A percentile compares a stretch with the other conserved stretches of the same genome.
phyloP scores from a whole-genome alignment of 2,329 filamentous ascomycete genomes.

The Penicillium freii region DNA sequence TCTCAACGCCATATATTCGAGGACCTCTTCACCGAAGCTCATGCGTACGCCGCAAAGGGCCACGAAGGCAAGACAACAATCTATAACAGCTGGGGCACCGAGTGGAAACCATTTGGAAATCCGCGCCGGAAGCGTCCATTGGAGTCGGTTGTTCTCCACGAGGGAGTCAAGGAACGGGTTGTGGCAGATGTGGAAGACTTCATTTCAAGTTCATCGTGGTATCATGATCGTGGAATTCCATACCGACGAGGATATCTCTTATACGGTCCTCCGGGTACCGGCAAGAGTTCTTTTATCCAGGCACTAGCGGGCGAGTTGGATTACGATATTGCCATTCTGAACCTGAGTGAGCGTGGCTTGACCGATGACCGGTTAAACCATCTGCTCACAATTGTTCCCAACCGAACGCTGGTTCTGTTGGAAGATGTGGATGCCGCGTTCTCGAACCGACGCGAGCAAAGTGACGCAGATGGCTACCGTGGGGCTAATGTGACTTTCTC shows the following conservation, averaged over 20 bases:
- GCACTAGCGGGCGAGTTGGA: constrained; percentile 89
- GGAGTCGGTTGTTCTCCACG: constrained; percentile 80
- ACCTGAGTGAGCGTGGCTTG: constrained; percentile 81
- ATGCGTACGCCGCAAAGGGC: constrained; percentile 71
- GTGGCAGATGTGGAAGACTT: constrained; percentile 82
- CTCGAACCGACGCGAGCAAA: constrained; percentile 68
- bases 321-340: constrained; percentile 89
- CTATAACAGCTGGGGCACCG: constrained; percentile 78
- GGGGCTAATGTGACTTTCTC: constrained; percentile 93
- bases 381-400: constrained; percentile 79
- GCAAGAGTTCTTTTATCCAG: constrained; percentile 95
- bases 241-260: constrained; percentile 87
- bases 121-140: constrained; percentile 83
- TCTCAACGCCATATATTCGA: constrained; percentile 86
- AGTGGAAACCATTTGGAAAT: constrained; percentile 82
- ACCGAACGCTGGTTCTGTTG: constrained; percentile 75
- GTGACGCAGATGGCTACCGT: constrained; percentile 76
- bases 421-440: constrained; percentile 94
- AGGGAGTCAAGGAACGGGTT: constrained; percentile 78
- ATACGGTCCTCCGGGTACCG: constrained; percentile 84
- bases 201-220: constrained; percentile 76
- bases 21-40: constrained; percentile 82
- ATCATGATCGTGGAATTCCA: constrained; percentile 89
- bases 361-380: constrained; percentile 87
- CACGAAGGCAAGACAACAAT: constrained; percentile 92